Evolutionary conservation across 2,329 filamentous ascomycete genomes (phyloP).

Genomic region (Tolypocladium paradoxum): DNA sequence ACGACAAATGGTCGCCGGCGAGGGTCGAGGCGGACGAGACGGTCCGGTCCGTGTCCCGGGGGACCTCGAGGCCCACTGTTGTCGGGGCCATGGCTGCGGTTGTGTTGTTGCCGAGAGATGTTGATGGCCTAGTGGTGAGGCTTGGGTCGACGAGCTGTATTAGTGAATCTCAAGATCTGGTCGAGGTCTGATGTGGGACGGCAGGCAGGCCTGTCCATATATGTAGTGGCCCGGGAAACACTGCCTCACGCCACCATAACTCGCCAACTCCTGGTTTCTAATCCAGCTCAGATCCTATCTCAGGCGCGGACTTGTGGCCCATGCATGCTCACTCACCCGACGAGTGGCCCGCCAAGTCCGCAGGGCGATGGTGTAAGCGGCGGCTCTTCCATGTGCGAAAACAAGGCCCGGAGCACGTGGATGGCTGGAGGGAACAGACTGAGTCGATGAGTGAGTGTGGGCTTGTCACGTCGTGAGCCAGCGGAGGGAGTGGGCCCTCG

Average conservation of each 20-base stretch:
- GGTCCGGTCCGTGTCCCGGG: conserved; percentile 10
- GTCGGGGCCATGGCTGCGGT: not conserved
- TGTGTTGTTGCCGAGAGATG: not conserved
- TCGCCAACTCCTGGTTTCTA: not conserved
- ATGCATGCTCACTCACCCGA: too few relatives aligned
- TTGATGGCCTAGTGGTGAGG: not conserved
- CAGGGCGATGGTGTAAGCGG: not conserved
- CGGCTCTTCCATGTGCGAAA: not conserved
- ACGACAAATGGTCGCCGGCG: conserved; percentile 13
- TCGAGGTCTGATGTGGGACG: not conserved
- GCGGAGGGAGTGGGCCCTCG: not conserved
- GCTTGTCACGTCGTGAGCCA: not conserved
- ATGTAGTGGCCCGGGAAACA: not conserved
- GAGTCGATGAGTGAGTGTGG: not conserved
- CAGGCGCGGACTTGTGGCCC: not conserved
- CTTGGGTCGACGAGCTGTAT: not conserved
- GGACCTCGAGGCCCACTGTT: conserved; percentile 11
- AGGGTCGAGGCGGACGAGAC: conserved; percentile 19
- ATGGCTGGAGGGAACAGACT: not conserved
- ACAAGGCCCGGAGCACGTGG: not conserved
- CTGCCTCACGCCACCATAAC: not conserved
- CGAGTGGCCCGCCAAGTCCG: not conserved
- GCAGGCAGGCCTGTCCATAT: not conserved
- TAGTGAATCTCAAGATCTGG: not conserved
- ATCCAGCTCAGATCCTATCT: not conserved